A percentile compares a stretch with the other conserved stretches of the same genome.
phyloP scores from a whole-genome alignment of 805 yeast species.

The Kazachstania bromeliacearum region DNA sequence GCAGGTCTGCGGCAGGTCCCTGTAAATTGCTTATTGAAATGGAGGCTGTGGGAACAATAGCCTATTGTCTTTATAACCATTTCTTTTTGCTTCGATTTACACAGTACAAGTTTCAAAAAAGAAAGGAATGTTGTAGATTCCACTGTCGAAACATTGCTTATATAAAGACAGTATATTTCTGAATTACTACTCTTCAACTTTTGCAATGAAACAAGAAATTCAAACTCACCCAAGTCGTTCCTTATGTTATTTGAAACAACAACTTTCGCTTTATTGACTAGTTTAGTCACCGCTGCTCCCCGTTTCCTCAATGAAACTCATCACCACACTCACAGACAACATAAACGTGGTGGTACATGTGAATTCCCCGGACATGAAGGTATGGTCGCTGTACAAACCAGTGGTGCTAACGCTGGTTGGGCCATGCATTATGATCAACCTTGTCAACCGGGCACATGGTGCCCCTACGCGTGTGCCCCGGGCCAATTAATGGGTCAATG shows the following conservation, averaged over 20 bases:
- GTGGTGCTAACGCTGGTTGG: conserved; percentile 69
- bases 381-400: conserved; percentile 57
- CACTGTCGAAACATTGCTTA: no score
- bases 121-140: no score
- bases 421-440: conserved; percentile 68
- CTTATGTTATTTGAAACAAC: conserved; percentile 1
- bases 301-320: not conserved
- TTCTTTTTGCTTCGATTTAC: no score
- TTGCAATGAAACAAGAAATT: no score
- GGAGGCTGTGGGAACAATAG: no score
- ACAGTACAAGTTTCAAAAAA: no score
- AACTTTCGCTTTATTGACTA: not conserved
- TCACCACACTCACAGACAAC: conserved; percentile 3
- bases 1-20: no score
- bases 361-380: conserved; percentile 59
- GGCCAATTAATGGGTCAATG: conserved; percentile 84
- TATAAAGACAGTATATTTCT: no score
- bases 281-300: conserved; percentile 1
- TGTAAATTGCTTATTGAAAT: no score
- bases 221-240: conserved; percentile 2
- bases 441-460: conserved; percentile 70
- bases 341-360: conserved; percentile 31
- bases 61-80: no score
- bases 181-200: no score
- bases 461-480: conserved; percentile 88